phyloP scores from a whole-genome alignment of 495 filamentous ascomycete species.

The Hyaloscypha variabilis region DNA sequence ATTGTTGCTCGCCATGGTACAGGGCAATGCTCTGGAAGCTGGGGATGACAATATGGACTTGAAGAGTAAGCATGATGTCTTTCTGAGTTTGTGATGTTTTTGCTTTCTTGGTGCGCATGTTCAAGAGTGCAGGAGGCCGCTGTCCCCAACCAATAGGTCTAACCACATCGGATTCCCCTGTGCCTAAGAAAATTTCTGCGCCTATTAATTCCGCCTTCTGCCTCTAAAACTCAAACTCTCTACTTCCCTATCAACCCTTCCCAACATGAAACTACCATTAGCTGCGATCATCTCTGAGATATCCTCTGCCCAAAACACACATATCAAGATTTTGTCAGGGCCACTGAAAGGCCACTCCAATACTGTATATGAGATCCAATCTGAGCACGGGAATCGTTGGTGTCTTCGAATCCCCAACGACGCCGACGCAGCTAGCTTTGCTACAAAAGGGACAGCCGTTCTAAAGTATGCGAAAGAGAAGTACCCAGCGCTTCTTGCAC shows the following conservation, averaged over 20 bases:
- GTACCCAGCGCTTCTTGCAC: neutral
- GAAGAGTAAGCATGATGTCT: too few species aligned
- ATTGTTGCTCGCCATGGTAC: too few species aligned
- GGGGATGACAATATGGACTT: too few species aligned
- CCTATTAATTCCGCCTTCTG: conserved; percentile 2
- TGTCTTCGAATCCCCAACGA: conserved; percentile 4
- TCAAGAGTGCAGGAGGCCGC: too few species aligned
- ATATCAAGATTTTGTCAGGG: conserved; percentile 6
- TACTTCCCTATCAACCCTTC: conserved; percentile 1
- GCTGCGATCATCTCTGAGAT: conserved; percentile 1
- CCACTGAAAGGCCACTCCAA: conserved; percentile 3
- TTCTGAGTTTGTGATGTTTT: too few species aligned
- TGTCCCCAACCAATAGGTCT: too few species aligned
- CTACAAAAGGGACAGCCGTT: conserved; percentile 3
- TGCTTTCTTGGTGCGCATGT: too few species aligned
- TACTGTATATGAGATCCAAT: conserved; percentile 7
- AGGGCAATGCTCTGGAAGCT: too few species aligned
- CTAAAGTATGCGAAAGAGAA: conserved; percentile 3
- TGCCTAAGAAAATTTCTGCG: neutral
- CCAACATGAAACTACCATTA: conserved; percentile 5
- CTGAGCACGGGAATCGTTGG: conserved; percentile 4
- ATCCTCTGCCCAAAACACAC: conserved; percentile 1
- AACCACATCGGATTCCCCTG: neutral
- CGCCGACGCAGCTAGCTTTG: neutral
- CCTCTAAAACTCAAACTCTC: conserved; percentile 1